phyloP scores from a whole-genome alignment of 768 basidiomycete species.

The Rubroboletus pulcherrimus region DNA sequence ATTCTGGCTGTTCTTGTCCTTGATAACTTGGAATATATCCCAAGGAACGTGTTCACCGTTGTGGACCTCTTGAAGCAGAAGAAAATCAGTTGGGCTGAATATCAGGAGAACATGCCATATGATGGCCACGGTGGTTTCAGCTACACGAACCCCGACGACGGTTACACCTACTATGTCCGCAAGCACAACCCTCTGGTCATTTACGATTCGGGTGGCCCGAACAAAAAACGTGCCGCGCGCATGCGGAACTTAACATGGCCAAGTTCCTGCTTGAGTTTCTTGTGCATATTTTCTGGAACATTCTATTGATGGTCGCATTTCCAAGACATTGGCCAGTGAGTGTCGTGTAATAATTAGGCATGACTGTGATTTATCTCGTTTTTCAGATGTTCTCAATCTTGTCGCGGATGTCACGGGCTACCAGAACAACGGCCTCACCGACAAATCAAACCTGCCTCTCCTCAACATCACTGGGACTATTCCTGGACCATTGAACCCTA shows the following conservation, averaged over 20 bases:
- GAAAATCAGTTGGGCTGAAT: constrained; percentile 56
- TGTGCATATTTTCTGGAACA: constrained; percentile 13
- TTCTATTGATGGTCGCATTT: constrained; percentile 10
- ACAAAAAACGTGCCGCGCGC: constrained; percentile 36
- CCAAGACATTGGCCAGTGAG: constrained; percentile 27
- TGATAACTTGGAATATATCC: constrained; percentile 36
- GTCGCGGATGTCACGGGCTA: constrained; percentile 47
- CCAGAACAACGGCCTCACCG: constrained; percentile 35
- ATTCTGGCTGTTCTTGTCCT: constrained; percentile 11
- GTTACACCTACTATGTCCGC: constrained; percentile 48
- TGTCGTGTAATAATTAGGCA: neutral
- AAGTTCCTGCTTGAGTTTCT: constrained; percentile 10
- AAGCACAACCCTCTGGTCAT: constrained; percentile 54
- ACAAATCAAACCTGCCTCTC: constrained; percentile 27
- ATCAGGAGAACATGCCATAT: constrained; percentile 53
- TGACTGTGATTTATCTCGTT: neutral
- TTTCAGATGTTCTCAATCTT: constrained; percentile 46
- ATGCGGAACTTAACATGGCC: constrained; percentile 44
- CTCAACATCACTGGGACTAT: constrained; percentile 37
- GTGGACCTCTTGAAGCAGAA: constrained; percentile 59
- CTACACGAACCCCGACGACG: constrained; percentile 23
- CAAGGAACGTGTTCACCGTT: constrained; percentile 48
- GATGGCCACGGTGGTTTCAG: constrained; percentile 44
- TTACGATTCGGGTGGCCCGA: constrained; percentile 44
- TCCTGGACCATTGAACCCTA: constrained; percentile 41